These are phyloP conservation scores for Penicillium sp. DNA, from an alignment of 2,329 filamentous ascomycete genomes.

Conservation along the genomic window DNA sequence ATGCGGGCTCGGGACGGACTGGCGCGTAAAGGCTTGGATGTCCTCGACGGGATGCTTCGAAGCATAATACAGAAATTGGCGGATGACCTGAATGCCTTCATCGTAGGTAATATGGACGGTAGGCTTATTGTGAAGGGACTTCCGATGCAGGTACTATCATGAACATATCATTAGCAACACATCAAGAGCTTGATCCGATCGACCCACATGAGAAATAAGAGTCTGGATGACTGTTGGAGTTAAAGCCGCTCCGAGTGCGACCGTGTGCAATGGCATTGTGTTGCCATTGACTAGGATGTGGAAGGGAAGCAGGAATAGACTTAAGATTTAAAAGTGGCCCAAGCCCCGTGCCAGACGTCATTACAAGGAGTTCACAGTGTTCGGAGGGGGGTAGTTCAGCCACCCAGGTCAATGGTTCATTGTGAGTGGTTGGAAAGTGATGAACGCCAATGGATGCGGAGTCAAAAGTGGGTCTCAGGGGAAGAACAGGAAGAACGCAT, in stretches of 20 bases:
- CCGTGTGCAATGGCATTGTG: slow-evolving; percentile 70
- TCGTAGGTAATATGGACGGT: slow-evolving; percentile 93
- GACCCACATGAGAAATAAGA: slow-evolving; percentile 77
- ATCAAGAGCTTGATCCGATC: background rate
- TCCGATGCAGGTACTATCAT: slow-evolving; percentile 77
- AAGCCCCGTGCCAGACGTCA: background rate
- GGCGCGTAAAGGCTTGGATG: slow-evolving; percentile 83
- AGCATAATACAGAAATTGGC: slow-evolving; percentile 79
- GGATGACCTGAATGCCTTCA: slow-evolving; percentile 83
- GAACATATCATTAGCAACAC: background rate
- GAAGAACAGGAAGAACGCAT: background rate
- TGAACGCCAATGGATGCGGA: background rate
- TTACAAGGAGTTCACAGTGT: background rate
- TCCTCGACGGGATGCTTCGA: slow-evolving; percentile 92
- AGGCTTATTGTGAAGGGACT: slow-evolving; percentile 72
- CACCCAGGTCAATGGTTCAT: background rate
- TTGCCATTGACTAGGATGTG: slow-evolving; percentile 3
- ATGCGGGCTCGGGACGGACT: slow-evolving; percentile 85
- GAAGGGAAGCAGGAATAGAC: background rate
- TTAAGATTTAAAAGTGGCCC: background rate
- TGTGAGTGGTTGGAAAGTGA: background rate
- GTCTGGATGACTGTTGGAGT: slow-evolving; percentile 87
- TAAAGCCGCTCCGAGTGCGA: slow-evolving; percentile 78
- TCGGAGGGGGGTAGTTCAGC: background rate
- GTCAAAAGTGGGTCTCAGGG: background rate